Evolutionary conservation across 192 early-diverging fungal genomes (phyloP).

Genomic region (Martensiomyces pterosporus): DNA sequence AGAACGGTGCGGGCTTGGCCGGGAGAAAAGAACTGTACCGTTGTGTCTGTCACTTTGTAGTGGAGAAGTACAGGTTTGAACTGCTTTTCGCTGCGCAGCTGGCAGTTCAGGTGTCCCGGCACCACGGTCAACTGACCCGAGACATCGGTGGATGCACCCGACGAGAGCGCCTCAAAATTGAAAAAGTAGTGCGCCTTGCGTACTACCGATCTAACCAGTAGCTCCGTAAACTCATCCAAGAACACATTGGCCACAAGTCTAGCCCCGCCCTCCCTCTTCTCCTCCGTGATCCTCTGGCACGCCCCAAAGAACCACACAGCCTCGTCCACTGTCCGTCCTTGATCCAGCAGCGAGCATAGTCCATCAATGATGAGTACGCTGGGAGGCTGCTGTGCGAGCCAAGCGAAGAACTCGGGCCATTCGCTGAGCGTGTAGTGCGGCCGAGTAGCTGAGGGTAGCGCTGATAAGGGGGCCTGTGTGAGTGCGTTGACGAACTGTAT

Average conservation of each 20-base stretch:
- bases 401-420: constrained; percentile 25
- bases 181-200: constrained; percentile 27
- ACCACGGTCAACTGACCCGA: constrained; percentile 40
- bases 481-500: constrained; percentile 31
- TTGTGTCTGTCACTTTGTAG: constrained; percentile 32
- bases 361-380: constrained; percentile 22
- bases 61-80: constrained; percentile 35
- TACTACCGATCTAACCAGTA: constrained; percentile 12
- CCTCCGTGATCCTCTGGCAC: constrained; percentile 27
- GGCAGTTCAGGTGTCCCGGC: constrained; percentile 33
- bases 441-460: constrained; percentile 13
- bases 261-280: neutral
- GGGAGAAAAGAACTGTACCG: constrained; percentile 41
- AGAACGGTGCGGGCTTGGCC: constrained; percentile 44
- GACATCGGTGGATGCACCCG: constrained; percentile 33
- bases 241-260: constrained; percentile 22
- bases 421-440: constrained; percentile 22
- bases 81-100: constrained; percentile 3
- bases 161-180: constrained; percentile 22
- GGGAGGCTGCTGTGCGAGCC: constrained; percentile 7
- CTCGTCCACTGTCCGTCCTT: constrained; percentile 3
- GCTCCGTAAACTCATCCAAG: constrained; percentile 25
- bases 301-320: constrained; percentile 9
- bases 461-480: neutral
- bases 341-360: constrained; percentile 27